Percentiles rank a stretch among this genome's conserved stretches.
Conservation (phyloP, 139 green algal species). For the Eudorina sp. region DNA sequence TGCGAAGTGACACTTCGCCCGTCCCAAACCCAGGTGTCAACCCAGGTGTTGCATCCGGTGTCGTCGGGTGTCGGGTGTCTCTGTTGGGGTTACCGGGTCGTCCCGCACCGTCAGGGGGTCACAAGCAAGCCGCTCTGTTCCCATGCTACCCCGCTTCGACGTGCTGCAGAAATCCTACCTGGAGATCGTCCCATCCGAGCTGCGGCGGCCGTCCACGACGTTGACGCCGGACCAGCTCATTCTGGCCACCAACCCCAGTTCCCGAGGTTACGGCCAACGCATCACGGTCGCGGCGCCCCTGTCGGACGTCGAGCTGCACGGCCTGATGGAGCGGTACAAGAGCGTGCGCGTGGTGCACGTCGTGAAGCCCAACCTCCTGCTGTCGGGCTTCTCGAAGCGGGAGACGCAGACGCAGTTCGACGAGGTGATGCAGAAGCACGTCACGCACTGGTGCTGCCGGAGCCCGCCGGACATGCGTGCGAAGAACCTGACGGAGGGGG, state of each 20-base stretch:
- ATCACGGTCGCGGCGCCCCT: conserved; percentile 18
- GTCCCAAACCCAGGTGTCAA: no score
- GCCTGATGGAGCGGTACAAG: not conserved
- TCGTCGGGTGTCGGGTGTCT: no score
- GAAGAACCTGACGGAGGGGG: not conserved
- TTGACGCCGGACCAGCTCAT: conserved; percentile 9
- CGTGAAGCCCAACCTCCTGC: not conserved
- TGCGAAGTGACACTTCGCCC: no score
- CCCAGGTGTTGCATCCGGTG: no score
- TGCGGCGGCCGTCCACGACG: not conserved
- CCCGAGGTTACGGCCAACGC: not conserved
- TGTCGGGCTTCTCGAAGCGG: not conserved
- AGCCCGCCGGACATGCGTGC: conserved; percentile 12
- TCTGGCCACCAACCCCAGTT: not conserved
- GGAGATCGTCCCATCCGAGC: conserved; percentile 10
- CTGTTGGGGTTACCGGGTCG: no score
- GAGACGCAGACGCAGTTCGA: conserved; percentile 20
- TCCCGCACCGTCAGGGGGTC: not conserved
- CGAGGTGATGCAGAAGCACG: conserved; percentile 32
- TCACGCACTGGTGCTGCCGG: conserved; percentile 48
- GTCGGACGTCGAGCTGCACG: not conserved
- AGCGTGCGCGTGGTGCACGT: conserved; percentile 26
- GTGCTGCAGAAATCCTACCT: conserved; percentile 18
- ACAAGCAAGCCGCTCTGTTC: not conserved
- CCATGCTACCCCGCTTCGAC: no score